Percentiles rank a stretch among this genome's conserved stretches.
Conservation (phyloP, 2,329 filamentous ascomycete genomes). For the Passalora sequoiae region DNA sequence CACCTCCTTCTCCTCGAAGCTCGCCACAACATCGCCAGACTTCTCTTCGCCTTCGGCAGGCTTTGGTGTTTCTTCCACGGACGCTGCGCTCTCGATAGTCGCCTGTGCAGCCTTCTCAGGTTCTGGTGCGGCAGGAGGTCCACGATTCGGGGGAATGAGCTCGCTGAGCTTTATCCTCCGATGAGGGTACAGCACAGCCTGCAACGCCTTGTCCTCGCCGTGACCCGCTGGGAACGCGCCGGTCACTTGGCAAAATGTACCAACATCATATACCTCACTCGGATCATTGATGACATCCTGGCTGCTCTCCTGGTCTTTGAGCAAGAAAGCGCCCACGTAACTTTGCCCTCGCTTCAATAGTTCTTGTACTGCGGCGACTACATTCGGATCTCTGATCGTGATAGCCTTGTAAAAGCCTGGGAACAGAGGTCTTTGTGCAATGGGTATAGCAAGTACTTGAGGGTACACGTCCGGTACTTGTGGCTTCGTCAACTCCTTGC, state of each 20-base stretch:
- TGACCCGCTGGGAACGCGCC: constrained; percentile 82
- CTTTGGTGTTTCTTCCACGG: constrained; percentile 26
- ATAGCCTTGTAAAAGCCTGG: constrained; percentile 99
- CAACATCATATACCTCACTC: constrained; percentile 90
- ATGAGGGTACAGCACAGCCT: constrained; percentile 92
- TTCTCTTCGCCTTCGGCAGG: constrained; percentile 57
- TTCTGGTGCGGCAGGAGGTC: constrained; percentile 40
- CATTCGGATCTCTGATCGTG: constrained; percentile 87
- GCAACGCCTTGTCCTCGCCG: constrained; percentile 73
- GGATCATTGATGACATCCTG: constrained; percentile 86
- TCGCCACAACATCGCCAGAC: constrained; percentile 91
- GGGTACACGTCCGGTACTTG: constrained; percentile 92
- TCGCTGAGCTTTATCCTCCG: constrained; percentile 86
- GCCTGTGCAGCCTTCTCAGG: constrained; percentile 54
- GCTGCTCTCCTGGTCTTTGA: constrained; percentile 93
- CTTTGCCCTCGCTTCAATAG: constrained; percentile 96
- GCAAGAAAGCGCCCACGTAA: constrained; percentile 92
- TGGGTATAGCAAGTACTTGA: constrained; percentile 94
- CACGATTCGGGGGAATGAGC: constrained; percentile 62
- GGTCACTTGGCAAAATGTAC: constrained; percentile 96
- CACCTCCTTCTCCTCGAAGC: constrained; percentile 86
- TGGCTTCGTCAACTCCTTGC: constrained; percentile 72
- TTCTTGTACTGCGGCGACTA: constrained; percentile 86
- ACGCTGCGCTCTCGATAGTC: constrained; percentile 24
- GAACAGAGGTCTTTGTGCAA: constrained; percentile 87